Evolutionary conservation across 1,139 yeast genomes (phyloP), one percentile per base, ranked within the genome.

Genomic region (Saccharomycopsis phalli): DNA sequence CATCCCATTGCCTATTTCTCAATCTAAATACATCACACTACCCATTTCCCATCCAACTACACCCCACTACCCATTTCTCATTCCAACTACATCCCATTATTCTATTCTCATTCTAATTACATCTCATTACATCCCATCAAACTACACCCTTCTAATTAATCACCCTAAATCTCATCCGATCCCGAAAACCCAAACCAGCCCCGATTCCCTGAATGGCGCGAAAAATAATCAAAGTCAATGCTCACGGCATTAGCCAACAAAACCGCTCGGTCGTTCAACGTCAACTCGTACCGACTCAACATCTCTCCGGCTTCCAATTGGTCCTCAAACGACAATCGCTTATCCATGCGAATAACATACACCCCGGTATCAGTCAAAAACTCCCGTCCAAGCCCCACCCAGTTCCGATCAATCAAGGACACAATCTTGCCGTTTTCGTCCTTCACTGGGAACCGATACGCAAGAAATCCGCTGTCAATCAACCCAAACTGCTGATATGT

Each of bases 351-450:
- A 27, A 91, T 62, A 10, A 87, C 74, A 58, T 91, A 91, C 2
- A 86, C 88, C 48, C 97, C 97, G 0, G 95, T 82, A 59, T 91
- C 97, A 0, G 97, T 88, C 55, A 88, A 81, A 53, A 88, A 61
- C 56, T 91, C 98, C 53, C 96, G 71, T 2, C 94, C 94, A 29
- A 91, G 62, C 0, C 98, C 98, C 3, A 83, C 94, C 93, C 95
- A 91, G 59, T 87, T 86, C 52, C 97, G 71, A 57, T 86, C 94
- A 1, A 91, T 88, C 2, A 83, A 68, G 0, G 81, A 95, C 45
- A 81, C 63, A 1, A 81, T 73, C 18, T 67, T 63, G 1, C 78
- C 79, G 1, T 65, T 47, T 35, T 68, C 75, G 56, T 86, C 74
- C 27, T 55, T 56, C 3, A 86, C 80, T 0, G 94, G 91, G 60